Conservation (phyloP, 805 yeast genomes). For the Ogataea glucozyma region DNA sequence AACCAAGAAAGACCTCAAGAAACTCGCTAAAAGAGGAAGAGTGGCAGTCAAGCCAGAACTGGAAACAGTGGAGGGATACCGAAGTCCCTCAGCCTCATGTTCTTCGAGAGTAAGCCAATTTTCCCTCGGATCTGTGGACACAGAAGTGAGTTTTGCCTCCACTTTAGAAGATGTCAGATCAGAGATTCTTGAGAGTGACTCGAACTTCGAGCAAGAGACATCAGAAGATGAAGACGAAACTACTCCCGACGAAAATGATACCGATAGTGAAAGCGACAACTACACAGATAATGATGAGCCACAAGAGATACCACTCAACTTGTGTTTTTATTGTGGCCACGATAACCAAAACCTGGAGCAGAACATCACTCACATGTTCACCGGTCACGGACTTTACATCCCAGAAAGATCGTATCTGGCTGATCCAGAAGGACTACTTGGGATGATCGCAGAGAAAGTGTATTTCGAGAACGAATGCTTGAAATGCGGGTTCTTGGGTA, state of each 20-base stretch:
- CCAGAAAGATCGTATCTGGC: conserved; percentile 76
- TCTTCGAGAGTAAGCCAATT: conserved; percentile 56
- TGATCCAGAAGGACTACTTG: conserved; percentile 69
- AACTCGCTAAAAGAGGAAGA: conserved; percentile 35
- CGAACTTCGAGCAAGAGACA: conserved; percentile 7
- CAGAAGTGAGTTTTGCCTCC: conserved; percentile 24
- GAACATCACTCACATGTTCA: conserved; percentile 70
- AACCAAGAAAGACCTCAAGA: conserved; percentile 42
- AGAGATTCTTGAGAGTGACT: conserved; percentile 20
- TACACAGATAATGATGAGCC: background rate
- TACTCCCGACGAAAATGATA: conserved; percentile 16
- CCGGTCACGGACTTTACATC: conserved; percentile 77
- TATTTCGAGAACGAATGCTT: conserved; percentile 80
- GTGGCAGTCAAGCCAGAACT: conserved; percentile 3
- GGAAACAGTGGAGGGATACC: background rate
- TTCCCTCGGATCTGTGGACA: conserved; percentile 43
- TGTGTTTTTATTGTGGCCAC: conserved; percentile 52
- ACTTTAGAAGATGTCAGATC: conserved; percentile 27
- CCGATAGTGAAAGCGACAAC: conserved; percentile 3
- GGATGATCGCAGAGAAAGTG: conserved; percentile 71
- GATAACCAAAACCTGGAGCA: conserved; percentile 42
- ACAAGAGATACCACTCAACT: conserved; percentile 38
- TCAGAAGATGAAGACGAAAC: conserved; percentile 21
- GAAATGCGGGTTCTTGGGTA: conserved; percentile 79
- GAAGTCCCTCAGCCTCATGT: conserved; percentile 56